Conservation (phyloP, 345 rosid species). For the Arabis alpina region DNA sequence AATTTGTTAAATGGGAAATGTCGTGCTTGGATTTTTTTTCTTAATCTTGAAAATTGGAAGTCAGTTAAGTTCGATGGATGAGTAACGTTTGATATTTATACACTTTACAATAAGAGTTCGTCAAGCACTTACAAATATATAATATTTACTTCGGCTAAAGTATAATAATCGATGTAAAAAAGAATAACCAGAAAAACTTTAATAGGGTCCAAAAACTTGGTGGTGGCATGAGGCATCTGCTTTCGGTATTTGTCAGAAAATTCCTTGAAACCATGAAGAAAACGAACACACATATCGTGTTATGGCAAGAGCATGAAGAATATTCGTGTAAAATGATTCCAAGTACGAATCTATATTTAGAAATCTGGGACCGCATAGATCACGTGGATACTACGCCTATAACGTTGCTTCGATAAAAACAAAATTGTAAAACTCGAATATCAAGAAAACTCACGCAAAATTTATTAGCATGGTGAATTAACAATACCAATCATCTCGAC, state of each 20-base stretch:
- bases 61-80: not conserved
- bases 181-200: not conserved
- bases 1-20: too few species aligned
- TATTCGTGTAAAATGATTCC: slow-evolving; percentile 29
- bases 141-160: too few species aligned
- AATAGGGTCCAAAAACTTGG: not conserved
- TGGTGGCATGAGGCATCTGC: not conserved
- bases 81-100: not conserved
- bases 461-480: too few species aligned
- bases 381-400: too few species aligned
- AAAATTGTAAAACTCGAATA: too few species aligned
- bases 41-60: not conserved
- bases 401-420: too few species aligned
- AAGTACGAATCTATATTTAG: not conserved
- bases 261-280: slow-evolving; percentile 2
- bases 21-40: too few species aligned
- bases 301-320: not conserved
- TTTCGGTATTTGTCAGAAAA: slow-evolving; percentile 6
- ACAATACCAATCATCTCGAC: too few species aligned
- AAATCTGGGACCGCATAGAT: too few species aligned
- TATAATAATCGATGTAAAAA: too few species aligned
- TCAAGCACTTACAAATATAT: too few species aligned
- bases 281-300: not conserved
- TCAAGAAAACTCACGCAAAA: too few species aligned
- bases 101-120: not conserved